These are phyloP conservation scores for Vishniacozyma victoriae DNA, from an alignment of 768 basidiomycete species.

Conservation along the genomic window DNA sequence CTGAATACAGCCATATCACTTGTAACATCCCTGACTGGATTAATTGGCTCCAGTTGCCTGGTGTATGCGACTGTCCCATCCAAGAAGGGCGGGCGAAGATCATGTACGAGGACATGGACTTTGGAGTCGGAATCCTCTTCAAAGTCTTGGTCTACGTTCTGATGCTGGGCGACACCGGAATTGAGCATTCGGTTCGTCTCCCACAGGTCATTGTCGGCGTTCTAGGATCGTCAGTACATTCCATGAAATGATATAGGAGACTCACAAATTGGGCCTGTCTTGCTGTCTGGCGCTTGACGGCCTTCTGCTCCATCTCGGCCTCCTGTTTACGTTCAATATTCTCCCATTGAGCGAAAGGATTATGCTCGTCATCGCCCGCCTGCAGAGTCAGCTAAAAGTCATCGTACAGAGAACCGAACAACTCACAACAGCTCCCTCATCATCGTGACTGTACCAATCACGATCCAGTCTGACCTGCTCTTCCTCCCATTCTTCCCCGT, in stretches of 20 bases:
- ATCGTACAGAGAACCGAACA: not conserved
- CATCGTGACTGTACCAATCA: conserved; percentile 93
- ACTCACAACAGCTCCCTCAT: conserved; percentile 70
- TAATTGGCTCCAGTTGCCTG: conserved; percentile 92
- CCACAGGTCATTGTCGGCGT: conserved; percentile 97
- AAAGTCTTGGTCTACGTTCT: conserved; percentile 82
- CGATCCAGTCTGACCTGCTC: conserved; percentile 86
- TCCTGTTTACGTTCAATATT: conserved; percentile 55
- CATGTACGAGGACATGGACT: conserved; percentile 95
- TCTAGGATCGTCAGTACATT: conserved; percentile 53
- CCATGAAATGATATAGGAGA: conserved; percentile 7
- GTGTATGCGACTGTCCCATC: conserved; percentile 95
- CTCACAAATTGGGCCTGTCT: conserved; percentile 91
- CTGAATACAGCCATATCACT: conserved; percentile 94
- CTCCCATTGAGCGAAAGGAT: conserved; percentile 88
- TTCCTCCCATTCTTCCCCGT: conserved; percentile 91
- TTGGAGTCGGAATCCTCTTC: conserved; percentile 86
- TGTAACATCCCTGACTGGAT: conserved; percentile 86
- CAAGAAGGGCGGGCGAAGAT: conserved; percentile 94
- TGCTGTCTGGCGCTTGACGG: conserved; percentile 74
- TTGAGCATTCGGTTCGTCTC: conserved; percentile 96
- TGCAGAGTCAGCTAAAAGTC: conserved; percentile 4
- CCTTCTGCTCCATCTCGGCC: conserved; percentile 42
- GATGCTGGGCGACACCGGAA: conserved; percentile 86
- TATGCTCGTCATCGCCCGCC: conserved; percentile 79